Percentiles rank a stretch among this genome's conserved stretches.
phyloP scores from a whole-genome alignment of 169 alveolate genomes.

The Plasmodium reichenowi region DNA sequence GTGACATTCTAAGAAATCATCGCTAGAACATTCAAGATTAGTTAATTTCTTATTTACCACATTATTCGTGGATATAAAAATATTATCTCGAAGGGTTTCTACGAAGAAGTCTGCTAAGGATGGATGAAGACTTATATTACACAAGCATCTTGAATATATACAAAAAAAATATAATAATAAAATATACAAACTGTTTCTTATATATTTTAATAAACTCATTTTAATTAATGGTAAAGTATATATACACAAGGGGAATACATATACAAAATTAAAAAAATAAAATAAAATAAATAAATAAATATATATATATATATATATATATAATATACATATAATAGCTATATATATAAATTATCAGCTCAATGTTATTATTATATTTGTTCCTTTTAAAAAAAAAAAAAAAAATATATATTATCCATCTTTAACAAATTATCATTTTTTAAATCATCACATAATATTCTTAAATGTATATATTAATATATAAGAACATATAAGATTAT shows the following conservation, averaged over 20 bases:
- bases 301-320: too few species aligned
- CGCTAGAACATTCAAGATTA: constrained; percentile 31
- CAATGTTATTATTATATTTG: too few species aligned
- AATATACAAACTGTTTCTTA: neutral
- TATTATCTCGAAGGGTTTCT: constrained; percentile 23
- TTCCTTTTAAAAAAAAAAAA: too few species aligned
- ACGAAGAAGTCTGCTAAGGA: constrained; percentile 54
- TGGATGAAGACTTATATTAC: constrained; percentile 48
- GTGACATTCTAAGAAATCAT: constrained; percentile 29
- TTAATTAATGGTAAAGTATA: neutral
- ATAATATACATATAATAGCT: too few species aligned
- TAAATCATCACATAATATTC: too few species aligned
- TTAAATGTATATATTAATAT: too few species aligned
- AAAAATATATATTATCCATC: too few species aligned
- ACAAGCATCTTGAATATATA: neutral
- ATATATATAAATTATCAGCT: too few species aligned
- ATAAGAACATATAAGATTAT: too few species aligned
- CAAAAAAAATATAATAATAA: neutral
- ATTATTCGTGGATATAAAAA: constrained; percentile 23
- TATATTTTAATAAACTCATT: constrained; percentile 8
- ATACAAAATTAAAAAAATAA: too few species aligned
- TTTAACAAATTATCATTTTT: too few species aligned
- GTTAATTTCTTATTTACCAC: constrained; percentile 37
- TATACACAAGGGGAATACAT: neutral
- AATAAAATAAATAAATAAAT: too few species aligned